These are phyloP conservation scores for Phytophthora chlamydospora DNA, from an alignment of 352 stramenopile species.

Conservation along the genomic window DNA sequence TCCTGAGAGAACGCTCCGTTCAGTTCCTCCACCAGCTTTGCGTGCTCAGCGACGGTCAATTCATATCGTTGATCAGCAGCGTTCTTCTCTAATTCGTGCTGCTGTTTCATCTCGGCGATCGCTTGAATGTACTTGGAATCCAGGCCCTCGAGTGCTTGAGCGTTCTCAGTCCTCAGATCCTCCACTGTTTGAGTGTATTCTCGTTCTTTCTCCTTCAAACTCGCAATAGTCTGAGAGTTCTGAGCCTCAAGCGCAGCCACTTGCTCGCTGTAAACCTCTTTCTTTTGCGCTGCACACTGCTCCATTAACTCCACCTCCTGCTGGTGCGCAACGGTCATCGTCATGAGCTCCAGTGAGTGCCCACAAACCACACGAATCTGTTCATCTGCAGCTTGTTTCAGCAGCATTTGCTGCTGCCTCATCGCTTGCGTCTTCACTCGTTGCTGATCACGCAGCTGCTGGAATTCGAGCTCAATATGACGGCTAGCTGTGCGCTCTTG, in stretches of 20 bases:
- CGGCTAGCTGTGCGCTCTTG: slow-evolving; percentile 1
- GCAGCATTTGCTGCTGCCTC: slow-evolving; percentile 1
- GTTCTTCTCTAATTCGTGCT: slow-evolving; percentile 8
- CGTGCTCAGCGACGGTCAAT: slow-evolving; percentile 8
- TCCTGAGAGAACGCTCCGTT: slow-evolving; percentile 19
- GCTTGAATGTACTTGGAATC: slow-evolving; percentile 4
- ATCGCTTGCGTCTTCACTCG: background rate
- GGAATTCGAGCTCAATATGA: background rate
- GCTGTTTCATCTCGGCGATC: background rate
- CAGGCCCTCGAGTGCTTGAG: too few relatives aligned
- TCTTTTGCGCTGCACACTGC: background rate
- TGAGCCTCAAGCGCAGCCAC: slow-evolving; percentile 3
- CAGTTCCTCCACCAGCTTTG: slow-evolving; percentile 13
- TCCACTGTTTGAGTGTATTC: slow-evolving; percentile 3
- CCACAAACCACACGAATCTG: slow-evolving; percentile 22
- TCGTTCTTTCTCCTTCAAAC: background rate
- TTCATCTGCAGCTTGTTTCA: slow-evolving; percentile 23
- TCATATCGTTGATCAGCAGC: slow-evolving; percentile 3
- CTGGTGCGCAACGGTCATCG: slow-evolving; percentile 13
- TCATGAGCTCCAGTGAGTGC: slow-evolving; percentile 26
- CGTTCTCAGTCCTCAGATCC: background rate
- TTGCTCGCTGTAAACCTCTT: slow-evolving; percentile 6
- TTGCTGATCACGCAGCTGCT: slow-evolving; percentile 7
- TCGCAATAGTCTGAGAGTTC: slow-evolving; percentile 1
- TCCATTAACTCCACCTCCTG: slow-evolving; percentile 22